Percentiles rank a stretch among this genome's conserved stretches.
phyloP scores from a whole-genome alignment of 352 stramenopile genomes.

The Pythium periplocum region DNA sequence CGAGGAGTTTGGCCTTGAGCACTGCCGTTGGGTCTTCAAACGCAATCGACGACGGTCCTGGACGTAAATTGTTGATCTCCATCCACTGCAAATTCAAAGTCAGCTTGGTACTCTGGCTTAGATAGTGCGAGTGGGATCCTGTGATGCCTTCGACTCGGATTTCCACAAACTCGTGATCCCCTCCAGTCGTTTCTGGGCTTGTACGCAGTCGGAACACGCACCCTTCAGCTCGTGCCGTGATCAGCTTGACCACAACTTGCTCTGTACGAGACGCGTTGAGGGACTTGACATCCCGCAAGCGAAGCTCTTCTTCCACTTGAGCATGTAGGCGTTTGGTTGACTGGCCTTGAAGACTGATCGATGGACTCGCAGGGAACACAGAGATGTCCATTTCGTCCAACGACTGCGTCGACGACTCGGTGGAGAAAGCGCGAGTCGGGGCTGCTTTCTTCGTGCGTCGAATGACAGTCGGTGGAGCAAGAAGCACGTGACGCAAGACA shows the following conservation, averaged over 20 bases:
- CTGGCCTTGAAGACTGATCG: conserved; percentile 4
- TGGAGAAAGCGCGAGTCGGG: conserved; percentile 10
- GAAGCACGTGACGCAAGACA: conserved; percentile 63
- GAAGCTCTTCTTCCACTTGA: conserved; percentile 63
- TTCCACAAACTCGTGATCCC: conserved; percentile 71
- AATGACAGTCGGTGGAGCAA: conserved; percentile 50
- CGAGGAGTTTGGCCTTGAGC: conserved; percentile 59
- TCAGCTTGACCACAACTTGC: conserved; percentile 49
- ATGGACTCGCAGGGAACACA: conserved; percentile 24
- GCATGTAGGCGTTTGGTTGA: conserved; percentile 57
- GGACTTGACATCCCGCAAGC: conserved; percentile 47
- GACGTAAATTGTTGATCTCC: conserved; percentile 78
- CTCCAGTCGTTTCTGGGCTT: conserved; percentile 49
- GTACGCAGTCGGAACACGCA: conserved; percentile 49
- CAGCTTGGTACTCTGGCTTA: conserved; percentile 70
- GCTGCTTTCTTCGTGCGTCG: conserved; percentile 21
- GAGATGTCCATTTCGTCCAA: conserved; percentile 25
- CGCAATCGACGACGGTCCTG: conserved; percentile 55
- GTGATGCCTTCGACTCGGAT: conserved; percentile 57
- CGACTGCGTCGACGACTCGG: conserved; percentile 4
- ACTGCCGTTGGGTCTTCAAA: conserved; percentile 77
- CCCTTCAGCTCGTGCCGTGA: conserved; percentile 60
- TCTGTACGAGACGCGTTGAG: conserved; percentile 26
- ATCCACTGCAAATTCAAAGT: conserved; percentile 75
- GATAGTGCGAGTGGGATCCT: conserved; percentile 64